Conservation (phyloP, 805 yeast species). For the Metschnikowia arizonensis region DNA sequence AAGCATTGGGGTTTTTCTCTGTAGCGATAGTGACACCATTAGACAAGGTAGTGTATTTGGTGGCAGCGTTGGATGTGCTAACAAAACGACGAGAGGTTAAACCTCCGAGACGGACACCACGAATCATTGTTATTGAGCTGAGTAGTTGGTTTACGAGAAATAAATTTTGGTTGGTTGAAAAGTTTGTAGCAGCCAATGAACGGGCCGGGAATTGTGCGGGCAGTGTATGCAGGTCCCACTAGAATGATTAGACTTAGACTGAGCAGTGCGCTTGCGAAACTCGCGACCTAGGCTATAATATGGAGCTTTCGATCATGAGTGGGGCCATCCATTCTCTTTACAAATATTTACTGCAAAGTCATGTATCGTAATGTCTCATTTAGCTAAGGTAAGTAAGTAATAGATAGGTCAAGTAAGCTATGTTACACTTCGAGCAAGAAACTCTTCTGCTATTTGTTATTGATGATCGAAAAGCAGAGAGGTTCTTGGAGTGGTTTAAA, state of each 20-base stretch:
- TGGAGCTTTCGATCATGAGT: not conserved
- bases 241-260: too few relatives aligned
- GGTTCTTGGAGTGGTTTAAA: not conserved
- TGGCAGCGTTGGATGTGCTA: conserved; percentile 53
- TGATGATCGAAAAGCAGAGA: not conserved
- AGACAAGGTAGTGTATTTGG: conserved; percentile 66
- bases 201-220: conserved; percentile 16
- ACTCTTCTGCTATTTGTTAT: not conserved
- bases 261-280: too few relatives aligned
- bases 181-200: conserved; percentile 18
- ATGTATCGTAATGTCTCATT: not conserved
- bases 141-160: conserved; percentile 8
- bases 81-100: conserved; percentile 49
- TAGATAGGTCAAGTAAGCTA: not conserved
- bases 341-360: not conserved
- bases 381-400: not conserved
- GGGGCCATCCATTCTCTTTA: not conserved
- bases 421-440: not conserved
- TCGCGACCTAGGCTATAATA: too few relatives aligned
- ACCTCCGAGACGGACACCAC: conserved; percentile 38
- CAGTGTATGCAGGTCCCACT: conserved; percentile 12
- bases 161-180: conserved; percentile 13
- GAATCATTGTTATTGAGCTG: conserved; percentile 30
- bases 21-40: conserved; percentile 75
- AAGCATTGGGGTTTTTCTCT: conserved; percentile 53